phyloP scores from a whole-genome alignment of 495 filamentous ascomycete genomes.

The Echria macrotheca region DNA sequence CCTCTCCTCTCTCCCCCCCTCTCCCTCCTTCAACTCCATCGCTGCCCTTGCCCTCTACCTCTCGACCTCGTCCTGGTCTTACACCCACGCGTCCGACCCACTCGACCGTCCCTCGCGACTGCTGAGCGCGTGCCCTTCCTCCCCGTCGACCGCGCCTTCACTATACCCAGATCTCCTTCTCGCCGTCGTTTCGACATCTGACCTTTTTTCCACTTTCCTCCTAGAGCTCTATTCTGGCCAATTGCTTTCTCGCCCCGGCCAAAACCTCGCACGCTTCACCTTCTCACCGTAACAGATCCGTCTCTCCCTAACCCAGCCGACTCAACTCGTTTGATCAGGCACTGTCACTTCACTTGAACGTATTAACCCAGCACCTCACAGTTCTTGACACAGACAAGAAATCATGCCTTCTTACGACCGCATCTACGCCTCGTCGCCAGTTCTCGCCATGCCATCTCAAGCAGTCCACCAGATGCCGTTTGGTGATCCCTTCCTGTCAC shows the following conservation, averaged over 20 bases:
- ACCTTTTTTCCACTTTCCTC: constrained; percentile 11
- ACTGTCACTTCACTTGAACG: constrained; percentile 19
- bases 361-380: constrained; percentile 23
- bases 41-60: constrained; percentile 3
- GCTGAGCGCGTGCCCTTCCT: neutral
- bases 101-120: constrained; percentile 5
- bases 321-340: constrained; percentile 21
- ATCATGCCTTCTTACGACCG: constrained; percentile 46
- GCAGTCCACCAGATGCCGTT: constrained; percentile 41
- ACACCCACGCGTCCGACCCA: neutral
- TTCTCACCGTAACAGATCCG: constrained; percentile 1
- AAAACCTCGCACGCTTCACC: constrained; percentile 5
- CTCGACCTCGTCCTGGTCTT: neutral
- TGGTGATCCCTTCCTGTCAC: constrained; percentile 34
- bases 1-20: constrained; percentile 25
- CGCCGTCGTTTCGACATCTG: constrained; percentile 12
- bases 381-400: constrained; percentile 33
- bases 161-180: constrained; percentile 11
- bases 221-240: constrained; percentile 21
- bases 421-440: constrained; percentile 43
- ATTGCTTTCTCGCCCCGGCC: constrained; percentile 26
- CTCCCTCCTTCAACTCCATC: constrained; percentile 2
- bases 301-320: constrained; percentile 17
- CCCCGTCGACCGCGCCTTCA: no score
- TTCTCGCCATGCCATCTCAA: constrained; percentile 46